Evolutionary conservation across 352 stramenopile species (phyloP).

Genomic region (Saprolegnia parasitica): DNA sequence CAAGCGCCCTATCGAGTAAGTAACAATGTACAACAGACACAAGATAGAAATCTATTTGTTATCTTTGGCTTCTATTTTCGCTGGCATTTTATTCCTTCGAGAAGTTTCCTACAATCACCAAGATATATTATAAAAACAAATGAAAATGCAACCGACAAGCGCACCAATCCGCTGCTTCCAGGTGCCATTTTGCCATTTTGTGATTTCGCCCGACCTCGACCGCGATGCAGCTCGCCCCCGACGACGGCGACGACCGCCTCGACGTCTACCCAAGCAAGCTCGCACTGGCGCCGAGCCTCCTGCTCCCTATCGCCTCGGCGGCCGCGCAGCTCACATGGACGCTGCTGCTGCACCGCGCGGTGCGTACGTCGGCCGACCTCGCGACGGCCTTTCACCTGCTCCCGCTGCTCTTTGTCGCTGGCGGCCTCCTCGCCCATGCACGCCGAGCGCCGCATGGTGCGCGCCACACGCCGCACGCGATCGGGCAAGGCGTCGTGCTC

Average conservation of each 20-base stretch:
- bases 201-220: too few species aligned
- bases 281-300: not conserved
- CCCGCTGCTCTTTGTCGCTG: conserved; percentile 9
- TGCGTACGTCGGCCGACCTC: conserved; percentile 5
- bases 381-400: not conserved
- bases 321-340: conserved; percentile 15
- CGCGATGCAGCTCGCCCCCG: not conserved
- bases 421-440: not conserved
- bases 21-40: too few species aligned
- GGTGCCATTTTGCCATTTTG: too few species aligned
- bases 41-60: too few species aligned
- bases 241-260: not conserved
- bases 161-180: too few species aligned
- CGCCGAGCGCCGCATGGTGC: not conserved
- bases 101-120: too few species aligned
- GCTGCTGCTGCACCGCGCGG: not conserved
- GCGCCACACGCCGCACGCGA: not conserved
- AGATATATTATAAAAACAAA: too few species aligned
- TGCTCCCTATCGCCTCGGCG: not conserved
- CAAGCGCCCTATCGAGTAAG: too few species aligned
- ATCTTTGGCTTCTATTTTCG: too few species aligned
- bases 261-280: not conserved
- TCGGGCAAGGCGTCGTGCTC: conserved; percentile 12
- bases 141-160: too few species aligned
- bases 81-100: too few species aligned